Conservation (phyloP, 129 eudicot genomes). For the Pittosporum tobira region DNA sequence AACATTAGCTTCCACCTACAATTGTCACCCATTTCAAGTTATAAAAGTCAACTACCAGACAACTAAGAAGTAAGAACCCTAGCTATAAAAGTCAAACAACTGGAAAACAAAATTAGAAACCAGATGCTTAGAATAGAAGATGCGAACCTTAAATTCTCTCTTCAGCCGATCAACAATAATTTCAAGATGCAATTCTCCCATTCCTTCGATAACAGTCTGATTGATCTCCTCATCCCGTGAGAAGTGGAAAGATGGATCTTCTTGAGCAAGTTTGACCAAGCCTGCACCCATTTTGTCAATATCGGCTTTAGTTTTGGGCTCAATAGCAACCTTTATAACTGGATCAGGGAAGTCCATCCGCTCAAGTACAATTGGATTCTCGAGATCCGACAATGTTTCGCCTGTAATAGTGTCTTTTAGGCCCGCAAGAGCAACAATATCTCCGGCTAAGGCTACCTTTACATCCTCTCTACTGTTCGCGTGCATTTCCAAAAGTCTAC, state of each 20-base stretch:
- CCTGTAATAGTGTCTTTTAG: constrained; percentile 92
- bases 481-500: constrained; percentile 93
- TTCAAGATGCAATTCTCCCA: constrained; percentile 98
- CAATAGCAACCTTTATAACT: constrained; percentile 95
- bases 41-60: no score
- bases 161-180: constrained; percentile 82
- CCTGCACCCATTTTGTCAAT: constrained; percentile 87
- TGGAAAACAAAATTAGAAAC: neutral
- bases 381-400: constrained; percentile 79
- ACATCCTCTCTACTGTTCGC: constrained; percentile 91
- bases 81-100: neutral
- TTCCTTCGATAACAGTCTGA: constrained; percentile 95
- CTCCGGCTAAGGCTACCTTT: constrained; percentile 79
- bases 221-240: constrained; percentile 88
- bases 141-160: constrained; percentile 49
- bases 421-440: constrained; percentile 97
- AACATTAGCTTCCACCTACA: constrained; percentile 85
- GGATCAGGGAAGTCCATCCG: constrained; percentile 99
- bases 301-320: constrained; percentile 96
- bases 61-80: no score
- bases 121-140: neutral
- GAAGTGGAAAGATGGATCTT: constrained; percentile 98
- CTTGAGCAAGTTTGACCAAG: constrained; percentile 89
- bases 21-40: constrained; percentile 3
- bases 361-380: constrained; percentile 73